Percentiles rank a stretch among this genome's conserved stretches.
Evolutionary conservation across 441 rosid genomes (phyloP).

Genomic region (Erodium moschatum): DNA sequence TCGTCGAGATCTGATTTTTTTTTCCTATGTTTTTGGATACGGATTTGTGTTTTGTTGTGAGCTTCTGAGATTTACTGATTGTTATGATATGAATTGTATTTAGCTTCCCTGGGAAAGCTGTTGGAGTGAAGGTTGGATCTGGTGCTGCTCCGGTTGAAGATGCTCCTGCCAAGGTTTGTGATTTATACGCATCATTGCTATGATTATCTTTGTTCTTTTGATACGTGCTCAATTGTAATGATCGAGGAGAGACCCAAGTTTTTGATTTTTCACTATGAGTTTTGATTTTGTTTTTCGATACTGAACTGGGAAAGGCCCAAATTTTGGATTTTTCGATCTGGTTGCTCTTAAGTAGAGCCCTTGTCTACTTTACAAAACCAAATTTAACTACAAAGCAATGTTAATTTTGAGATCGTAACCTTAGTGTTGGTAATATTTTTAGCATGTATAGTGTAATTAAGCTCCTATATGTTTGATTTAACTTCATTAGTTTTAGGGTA

Average conservation of each 20-base stretch:
- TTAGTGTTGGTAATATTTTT: no score
- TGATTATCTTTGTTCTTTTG: no score
- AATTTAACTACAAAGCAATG: no score
- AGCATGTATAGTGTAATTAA: neutral
- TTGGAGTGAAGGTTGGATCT: conserved; percentile 53
- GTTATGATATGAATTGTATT: neutral
- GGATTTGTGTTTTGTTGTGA: neutral
- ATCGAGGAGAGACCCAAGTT: neutral
- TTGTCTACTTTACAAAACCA: no score
- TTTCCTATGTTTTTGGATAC: neutral
- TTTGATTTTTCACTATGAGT: neutral
- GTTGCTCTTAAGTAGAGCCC: neutral
- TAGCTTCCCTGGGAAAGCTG: conserved; percentile 83
- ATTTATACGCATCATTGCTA: neutral
- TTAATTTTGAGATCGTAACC: no score
- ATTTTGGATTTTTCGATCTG: neutral
- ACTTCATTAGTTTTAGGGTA: no score
- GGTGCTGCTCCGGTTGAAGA: conserved; percentile 41
- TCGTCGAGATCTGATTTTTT: conserved; percentile 11
- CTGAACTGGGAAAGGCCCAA: no score
- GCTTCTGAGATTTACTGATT: neutral
- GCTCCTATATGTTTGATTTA: neutral
- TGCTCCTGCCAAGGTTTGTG: conserved; percentile 21
- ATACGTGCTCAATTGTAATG: no score
- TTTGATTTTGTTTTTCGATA: no score